A percentile compares a stretch with the other conserved stretches of the same genome.
Conservation (phyloP, 2,329 filamentous ascomycete genomes). For the Lecanoromycetidae sp. region DNA sequence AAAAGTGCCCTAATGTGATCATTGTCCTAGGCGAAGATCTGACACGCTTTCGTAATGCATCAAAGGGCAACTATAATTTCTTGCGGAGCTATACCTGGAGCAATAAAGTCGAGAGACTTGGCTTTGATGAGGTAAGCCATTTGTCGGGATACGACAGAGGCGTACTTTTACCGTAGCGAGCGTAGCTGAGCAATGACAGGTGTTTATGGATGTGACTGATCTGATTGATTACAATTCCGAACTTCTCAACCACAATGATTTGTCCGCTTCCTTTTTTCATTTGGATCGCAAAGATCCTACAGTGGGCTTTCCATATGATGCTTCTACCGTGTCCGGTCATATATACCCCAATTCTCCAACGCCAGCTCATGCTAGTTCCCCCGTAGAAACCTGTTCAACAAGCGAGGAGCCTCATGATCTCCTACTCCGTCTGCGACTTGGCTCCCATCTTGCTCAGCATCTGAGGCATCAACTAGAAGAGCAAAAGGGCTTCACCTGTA, state of each 20-base stretch:
- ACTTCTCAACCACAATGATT: conserved; percentile 54
- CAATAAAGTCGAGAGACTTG: conserved; percentile 63
- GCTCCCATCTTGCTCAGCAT: conserved; percentile 67
- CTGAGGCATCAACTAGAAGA: conserved; percentile 61
- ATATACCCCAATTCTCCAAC: conserved; percentile 35
- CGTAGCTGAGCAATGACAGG: conserved; percentile 28
- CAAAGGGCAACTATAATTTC: conserved; percentile 66
- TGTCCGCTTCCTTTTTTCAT: conserved; percentile 65
- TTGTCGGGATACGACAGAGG: no score
- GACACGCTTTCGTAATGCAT: conserved; percentile 71
- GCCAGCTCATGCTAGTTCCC: conserved; percentile 6
- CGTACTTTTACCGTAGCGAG: no score
- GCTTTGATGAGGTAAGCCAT: conserved; percentile 83
- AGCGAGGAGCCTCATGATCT: conserved; percentile 27
- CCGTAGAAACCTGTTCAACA: conserved; percentile 15
- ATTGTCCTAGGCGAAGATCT: conserved; percentile 80
- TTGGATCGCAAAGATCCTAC: conserved; percentile 62
- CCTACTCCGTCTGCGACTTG: conserved; percentile 56
- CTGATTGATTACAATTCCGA: conserved; percentile 70
- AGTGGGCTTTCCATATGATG: conserved; percentile 68
- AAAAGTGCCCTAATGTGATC: conserved; percentile 68
- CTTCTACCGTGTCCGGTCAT: conserved; percentile 53
- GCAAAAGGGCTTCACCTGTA: conserved; percentile 72
- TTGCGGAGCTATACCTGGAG: conserved; percentile 67
- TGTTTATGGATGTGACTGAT: conserved; percentile 71